These are phyloP conservation scores for Neurospora sp. DNA, from an alignment of 495 filamentous ascomycete species.

Conservation along the genomic window DNA sequence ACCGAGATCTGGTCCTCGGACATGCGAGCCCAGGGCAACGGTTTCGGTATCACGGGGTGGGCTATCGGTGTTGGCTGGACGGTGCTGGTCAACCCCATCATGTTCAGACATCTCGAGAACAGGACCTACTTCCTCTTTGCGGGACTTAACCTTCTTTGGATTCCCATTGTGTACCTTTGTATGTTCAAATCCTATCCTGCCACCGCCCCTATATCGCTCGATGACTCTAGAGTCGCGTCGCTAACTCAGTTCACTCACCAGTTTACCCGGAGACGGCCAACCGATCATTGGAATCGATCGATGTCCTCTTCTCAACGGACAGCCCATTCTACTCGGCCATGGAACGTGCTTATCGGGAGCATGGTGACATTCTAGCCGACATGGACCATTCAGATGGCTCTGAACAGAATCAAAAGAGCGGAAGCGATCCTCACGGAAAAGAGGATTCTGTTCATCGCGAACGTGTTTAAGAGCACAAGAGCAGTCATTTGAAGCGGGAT, in stretches of 20 bases:
- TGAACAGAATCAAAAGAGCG: background rate
- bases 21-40: conserved; percentile 9
- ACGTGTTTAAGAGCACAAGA: background rate
- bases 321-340: conserved; percentile 10
- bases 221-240: background rate
- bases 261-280: conserved; percentile 64
- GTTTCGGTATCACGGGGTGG: conserved; percentile 10
- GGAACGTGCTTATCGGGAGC: conserved; percentile 8
- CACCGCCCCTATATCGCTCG: background rate
- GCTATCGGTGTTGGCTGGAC: conserved; percentile 45
- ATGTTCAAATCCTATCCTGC: background rate
- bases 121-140: conserved; percentile 6
- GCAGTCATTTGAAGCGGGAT: background rate
- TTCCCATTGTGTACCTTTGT: conserved; percentile 11
- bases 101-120: conserved; percentile 48
- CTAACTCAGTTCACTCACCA: conserved; percentile 4
- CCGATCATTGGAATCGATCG: conserved; percentile 63
- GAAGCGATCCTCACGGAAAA: background rate
- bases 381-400: background rate
- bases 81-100: conserved; percentile 50
- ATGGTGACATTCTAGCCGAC: conserved; percentile 2
- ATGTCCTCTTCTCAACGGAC: conserved; percentile 46
- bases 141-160: conserved; percentile 4
- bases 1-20: conserved; percentile 10
- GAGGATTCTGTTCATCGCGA: background rate